These are phyloP conservation scores for Chytridiales sp. DNA, from an alignment of 371 early-diverging fungal genomes.

Conservation along the genomic window DNA sequence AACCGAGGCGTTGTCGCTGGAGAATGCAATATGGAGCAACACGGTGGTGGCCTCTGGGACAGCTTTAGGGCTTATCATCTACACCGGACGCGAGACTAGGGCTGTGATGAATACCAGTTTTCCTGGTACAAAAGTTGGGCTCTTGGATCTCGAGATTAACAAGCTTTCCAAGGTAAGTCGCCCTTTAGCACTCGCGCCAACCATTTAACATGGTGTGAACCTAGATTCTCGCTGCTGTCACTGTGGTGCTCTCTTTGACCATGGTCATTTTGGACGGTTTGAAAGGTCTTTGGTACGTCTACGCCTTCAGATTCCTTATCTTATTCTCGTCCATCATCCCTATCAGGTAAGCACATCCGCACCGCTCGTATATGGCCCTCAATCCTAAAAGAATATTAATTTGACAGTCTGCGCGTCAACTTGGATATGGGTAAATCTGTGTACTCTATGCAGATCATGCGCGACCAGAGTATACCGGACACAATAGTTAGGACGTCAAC, in stretches of 20 bases:
- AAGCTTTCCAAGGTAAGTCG: slow-evolving; percentile 78
- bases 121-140: slow-evolving; percentile 94
- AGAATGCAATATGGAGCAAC: slow-evolving; percentile 98
- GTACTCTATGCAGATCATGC: slow-evolving; percentile 83
- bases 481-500: slow-evolving; percentile 93
- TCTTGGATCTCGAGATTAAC: slow-evolving; percentile 94
- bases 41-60: slow-evolving; percentile 96
- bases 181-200: not conserved
- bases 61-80: slow-evolving; percentile 90
- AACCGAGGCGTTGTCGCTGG: slow-evolving; percentile 76
- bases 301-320: slow-evolving; percentile 92
- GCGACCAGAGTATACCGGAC: slow-evolving; percentile 76
- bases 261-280: slow-evolving; percentile 93
- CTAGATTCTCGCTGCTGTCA: slow-evolving; percentile 82
- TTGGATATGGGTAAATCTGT: slow-evolving; percentile 96
- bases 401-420: slow-evolving; percentile 83
- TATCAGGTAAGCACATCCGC: slow-evolving; percentile 62
- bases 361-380: not conserved
- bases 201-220: not conserved
- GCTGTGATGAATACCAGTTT: slow-evolving; percentile 98
- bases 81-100: slow-evolving; percentile 97
- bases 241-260: slow-evolving; percentile 73
- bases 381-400: slow-evolving; percentile 16
- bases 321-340: slow-evolving; percentile 98
- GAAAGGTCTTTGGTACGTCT: slow-evolving; percentile 85